Conservation (phyloP, 1,284 basidiomycete species). For the Agroathelia rolfsii region DNA sequence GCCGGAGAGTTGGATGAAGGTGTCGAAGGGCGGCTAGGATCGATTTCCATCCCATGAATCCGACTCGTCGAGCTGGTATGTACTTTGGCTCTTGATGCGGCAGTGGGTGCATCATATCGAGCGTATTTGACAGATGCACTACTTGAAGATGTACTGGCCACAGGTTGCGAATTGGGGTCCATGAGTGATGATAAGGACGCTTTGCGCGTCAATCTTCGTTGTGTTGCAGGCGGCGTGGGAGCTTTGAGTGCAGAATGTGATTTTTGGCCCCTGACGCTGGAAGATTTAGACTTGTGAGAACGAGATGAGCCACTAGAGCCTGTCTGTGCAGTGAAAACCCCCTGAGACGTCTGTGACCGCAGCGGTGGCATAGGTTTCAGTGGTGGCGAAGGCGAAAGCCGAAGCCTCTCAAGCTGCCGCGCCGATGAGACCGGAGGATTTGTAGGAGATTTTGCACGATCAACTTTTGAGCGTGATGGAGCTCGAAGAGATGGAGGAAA, state of each 20-base stretch:
- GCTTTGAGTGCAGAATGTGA: slow-evolving; percentile 71
- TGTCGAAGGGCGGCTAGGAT: slow-evolving; percentile 67
- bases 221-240: slow-evolving; percentile 47
- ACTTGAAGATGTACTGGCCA: slow-evolving; percentile 22
- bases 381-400: slow-evolving; percentile 55
- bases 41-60: slow-evolving; percentile 48
- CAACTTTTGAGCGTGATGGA: slow-evolving; percentile 46
- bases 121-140: slow-evolving; percentile 34
- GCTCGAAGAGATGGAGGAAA: slow-evolving; percentile 41
- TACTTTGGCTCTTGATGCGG: slow-evolving; percentile 65
- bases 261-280: slow-evolving; percentile 68
- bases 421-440: slow-evolving; percentile 56
- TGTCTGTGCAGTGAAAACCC: slow-evolving; percentile 35
- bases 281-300: slow-evolving; percentile 54
- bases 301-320: slow-evolving; percentile 45
- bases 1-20: slow-evolving; percentile 66
- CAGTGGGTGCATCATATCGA: slow-evolving; percentile 70
- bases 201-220: slow-evolving; percentile 57
- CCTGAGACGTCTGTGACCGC: slow-evolving; percentile 51
- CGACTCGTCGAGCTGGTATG: slow-evolving; percentile 55
- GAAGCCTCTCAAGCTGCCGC: slow-evolving; percentile 56
- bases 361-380: slow-evolving; percentile 31
- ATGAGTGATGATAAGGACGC: slow-evolving; percentile 67
- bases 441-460: slow-evolving; percentile 60
- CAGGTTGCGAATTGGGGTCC: slow-evolving; percentile 36